Conservation (phyloP, 495 filamentous ascomycete species). For the Astrothelium macrocarpum region DNA sequence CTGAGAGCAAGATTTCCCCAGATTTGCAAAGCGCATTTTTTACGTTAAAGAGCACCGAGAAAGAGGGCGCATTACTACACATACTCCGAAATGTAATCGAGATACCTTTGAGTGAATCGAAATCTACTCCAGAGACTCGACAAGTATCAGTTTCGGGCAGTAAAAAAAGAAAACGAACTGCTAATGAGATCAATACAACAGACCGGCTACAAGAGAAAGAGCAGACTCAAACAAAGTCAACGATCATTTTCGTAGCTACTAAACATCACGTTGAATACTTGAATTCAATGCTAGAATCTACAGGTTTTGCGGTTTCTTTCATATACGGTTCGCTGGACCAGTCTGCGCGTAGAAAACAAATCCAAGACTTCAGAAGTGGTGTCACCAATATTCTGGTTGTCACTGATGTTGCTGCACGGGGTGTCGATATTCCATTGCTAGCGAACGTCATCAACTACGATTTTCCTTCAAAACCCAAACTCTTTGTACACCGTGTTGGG, state of each 20-base stretch:
- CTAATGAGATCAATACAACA: slow-evolving; percentile 36
- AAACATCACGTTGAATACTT: slow-evolving; percentile 99
- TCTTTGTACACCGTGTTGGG: slow-evolving; percentile 93
- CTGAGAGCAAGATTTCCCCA: slow-evolving; percentile 89
- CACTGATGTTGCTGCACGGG: slow-evolving; percentile 91
- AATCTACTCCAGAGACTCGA: slow-evolving; percentile 34
- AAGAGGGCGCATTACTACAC: slow-evolving; percentile 83
- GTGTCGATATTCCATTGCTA: slow-evolving; percentile 93
- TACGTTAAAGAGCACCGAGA: slow-evolving; percentile 79
- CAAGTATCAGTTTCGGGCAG: slow-evolving; percentile 27
- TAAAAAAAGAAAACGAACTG: slow-evolving; percentile 43
- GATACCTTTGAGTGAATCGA: slow-evolving; percentile 70
- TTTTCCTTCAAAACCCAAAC: slow-evolving; percentile 92
- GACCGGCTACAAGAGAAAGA: too few species aligned
- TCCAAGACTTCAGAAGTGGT: slow-evolving; percentile 76
- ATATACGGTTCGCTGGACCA: slow-evolving; percentile 92
- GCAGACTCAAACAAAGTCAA: slow-evolving; percentile 68
- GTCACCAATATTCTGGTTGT: slow-evolving; percentile 87
- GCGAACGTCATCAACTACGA: slow-evolving; percentile 99
- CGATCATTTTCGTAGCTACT: slow-evolving; percentile 86
- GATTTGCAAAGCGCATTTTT: slow-evolving; percentile 93
- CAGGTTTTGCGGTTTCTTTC: slow-evolving; percentile 82
- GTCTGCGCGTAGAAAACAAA: slow-evolving; percentile 79
- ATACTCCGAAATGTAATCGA: slow-evolving; percentile 86
- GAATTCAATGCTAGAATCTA: slow-evolving; percentile 55